These are phyloP conservation scores for Aspergillus udagawae DNA, from an alignment of 2,329 filamentous ascomycete species.

Conservation along the genomic window DNA sequence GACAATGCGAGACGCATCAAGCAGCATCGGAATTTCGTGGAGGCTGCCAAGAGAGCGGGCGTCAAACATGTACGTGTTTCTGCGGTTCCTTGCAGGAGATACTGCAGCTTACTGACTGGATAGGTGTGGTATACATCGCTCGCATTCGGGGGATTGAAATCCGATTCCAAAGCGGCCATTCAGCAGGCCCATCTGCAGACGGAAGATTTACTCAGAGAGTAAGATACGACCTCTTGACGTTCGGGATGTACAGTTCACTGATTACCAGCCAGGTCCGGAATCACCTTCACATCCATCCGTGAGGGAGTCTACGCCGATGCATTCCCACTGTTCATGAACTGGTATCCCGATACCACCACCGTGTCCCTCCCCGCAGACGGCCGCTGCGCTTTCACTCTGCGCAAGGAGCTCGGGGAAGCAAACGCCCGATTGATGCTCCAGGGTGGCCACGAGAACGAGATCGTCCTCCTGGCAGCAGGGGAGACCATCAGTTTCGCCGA, in stretches of 20 bases:
- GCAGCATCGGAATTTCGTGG: slow-evolving; percentile 49
- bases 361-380: slow-evolving; percentile 38
- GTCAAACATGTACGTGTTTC: slow-evolving; percentile 45
- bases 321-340: slow-evolving; percentile 55
- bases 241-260: too few relatives aligned
- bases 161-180: slow-evolving; percentile 46
- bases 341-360: slow-evolving; percentile 32
- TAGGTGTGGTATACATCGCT: slow-evolving; percentile 56
- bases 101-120: background rate
- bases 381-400: slow-evolving; percentile 49
- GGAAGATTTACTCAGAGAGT: slow-evolving; percentile 48
- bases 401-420: slow-evolving; percentile 54
- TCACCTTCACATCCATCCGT: slow-evolving; percentile 53
- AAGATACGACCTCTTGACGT: background rate
- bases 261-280: slow-evolving; percentile 24
- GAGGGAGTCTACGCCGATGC: slow-evolving; percentile 59
- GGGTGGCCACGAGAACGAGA: slow-evolving; percentile 33
- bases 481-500: slow-evolving; percentile 32
- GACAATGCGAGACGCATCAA: slow-evolving; percentile 45
- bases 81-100: background rate
- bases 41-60: slow-evolving; percentile 50
- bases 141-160: slow-evolving; percentile 48
- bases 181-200: slow-evolving; percentile 59
- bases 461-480: slow-evolving; percentile 38
- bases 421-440: slow-evolving; percentile 48